Conservation (phyloP, 345 rosid genomes). For the Aquilaria malaccensis region DNA sequence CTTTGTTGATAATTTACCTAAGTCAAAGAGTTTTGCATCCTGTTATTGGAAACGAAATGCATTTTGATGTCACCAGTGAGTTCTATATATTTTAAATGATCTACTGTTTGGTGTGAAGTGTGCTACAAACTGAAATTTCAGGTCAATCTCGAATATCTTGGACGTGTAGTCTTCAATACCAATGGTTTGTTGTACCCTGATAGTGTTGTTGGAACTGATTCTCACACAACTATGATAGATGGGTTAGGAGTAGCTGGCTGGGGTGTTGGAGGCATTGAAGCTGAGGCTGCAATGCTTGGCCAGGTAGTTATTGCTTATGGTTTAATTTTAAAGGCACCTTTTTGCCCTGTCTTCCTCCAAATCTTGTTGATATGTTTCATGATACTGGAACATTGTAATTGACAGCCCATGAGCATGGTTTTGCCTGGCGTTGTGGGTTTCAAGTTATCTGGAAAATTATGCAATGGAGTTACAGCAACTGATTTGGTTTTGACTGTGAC, state of each 20-base stretch:
- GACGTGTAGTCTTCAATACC: conserved; percentile 90
- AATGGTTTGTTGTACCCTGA: conserved; percentile 80
- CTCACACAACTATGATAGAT: conserved; percentile 99
- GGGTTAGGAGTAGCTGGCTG: conserved; percentile 99
- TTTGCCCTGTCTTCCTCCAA: not conserved
- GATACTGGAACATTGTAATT: not conserved
- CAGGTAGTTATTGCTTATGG: conserved; percentile 45
- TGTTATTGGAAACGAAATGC: too few relatives aligned
- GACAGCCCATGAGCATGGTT: conserved; percentile 99
- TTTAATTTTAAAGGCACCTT: not conserved
- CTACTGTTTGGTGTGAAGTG: conserved; percentile 2
- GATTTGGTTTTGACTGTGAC: conserved; percentile 97
- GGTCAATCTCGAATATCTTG: conserved; percentile 98
- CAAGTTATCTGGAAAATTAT: conserved; percentile 78
- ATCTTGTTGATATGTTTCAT: conserved; percentile 1
- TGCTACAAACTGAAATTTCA: conserved; percentile 29
- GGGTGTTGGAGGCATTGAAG: conserved; percentile 99
- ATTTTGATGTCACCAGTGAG: not conserved
- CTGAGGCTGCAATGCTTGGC: conserved; percentile 98
- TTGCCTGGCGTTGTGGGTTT: conserved; percentile 99
- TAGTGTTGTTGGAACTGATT: conserved; percentile 98
- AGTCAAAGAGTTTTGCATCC: too few relatives aligned
- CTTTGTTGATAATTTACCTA: too few relatives aligned
- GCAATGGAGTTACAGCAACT: conserved; percentile 93
- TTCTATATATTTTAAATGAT: not conserved